A percentile compares a stretch with the other conserved stretches of the same genome.
phyloP scores from a whole-genome alignment of 805 yeast genomes.

The Myxozyma sirexii region DNA sequence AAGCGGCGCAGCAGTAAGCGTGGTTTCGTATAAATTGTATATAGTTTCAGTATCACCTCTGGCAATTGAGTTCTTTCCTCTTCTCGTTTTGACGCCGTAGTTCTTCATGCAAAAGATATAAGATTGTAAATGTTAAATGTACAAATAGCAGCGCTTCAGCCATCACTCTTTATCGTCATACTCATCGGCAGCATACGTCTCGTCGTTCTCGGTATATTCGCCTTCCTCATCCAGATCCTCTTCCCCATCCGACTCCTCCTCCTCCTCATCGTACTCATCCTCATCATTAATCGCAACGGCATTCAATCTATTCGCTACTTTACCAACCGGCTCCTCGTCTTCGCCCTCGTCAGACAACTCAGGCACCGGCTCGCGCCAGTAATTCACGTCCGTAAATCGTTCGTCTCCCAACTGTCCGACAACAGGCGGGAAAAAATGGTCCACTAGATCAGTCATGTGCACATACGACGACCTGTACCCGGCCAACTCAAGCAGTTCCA shows the following conservation, averaged over 20 bases:
- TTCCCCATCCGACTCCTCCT: conserved; percentile 42
- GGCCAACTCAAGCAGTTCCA: conserved; percentile 92
- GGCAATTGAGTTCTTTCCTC: no score
- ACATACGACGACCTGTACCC: conserved; percentile 89
- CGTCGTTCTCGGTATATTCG: conserved; percentile 8
- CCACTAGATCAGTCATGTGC: conserved; percentile 89
- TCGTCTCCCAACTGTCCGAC: conserved; percentile 48
- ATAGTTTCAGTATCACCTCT: no score
- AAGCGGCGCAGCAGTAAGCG: conserved; percentile 1
- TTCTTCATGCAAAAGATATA: neutral
- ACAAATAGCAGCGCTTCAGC: neutral
- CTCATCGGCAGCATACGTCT: conserved; percentile 4
- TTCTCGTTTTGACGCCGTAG: neutral
- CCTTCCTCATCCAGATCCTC: conserved; percentile 28
- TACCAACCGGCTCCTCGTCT: conserved; percentile 26
- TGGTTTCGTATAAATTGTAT: no score
- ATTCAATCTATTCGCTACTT: neutral
- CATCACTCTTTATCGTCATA: neutral
- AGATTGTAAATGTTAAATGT: neutral
- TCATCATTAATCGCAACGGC: conserved; percentile 31
- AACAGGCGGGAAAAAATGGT: conserved; percentile 95
- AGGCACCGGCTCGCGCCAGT: conserved; percentile 83
- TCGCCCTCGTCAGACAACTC: conserved; percentile 46
- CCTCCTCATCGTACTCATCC: conserved; percentile 42
- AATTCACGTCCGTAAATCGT: conserved; percentile 82